Evolutionary conservation across 2,329 filamentous ascomycete species (phyloP), one percentile per base, ranked within the genome.

Genomic region (Triangularia verruculosa): DNA sequence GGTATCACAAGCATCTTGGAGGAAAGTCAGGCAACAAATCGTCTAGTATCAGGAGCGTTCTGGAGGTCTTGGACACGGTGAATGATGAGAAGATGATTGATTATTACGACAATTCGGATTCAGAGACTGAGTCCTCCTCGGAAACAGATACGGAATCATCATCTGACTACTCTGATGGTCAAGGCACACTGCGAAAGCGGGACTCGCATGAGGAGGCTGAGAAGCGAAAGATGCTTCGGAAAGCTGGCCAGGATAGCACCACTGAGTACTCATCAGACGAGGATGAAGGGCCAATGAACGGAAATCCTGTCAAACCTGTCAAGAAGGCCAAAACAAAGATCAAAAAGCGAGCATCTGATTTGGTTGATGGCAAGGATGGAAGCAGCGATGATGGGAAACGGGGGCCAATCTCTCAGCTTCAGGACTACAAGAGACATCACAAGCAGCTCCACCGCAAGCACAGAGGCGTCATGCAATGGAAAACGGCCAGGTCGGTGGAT

Each of bases 381-480:
- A 7, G 76, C 1, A 75, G 80, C 0, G 75, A 80, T 59, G 75
- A 81, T 61, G 75, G 70, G 27, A 80, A 76, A 66, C 77, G 80
- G 66, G 86, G 80, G 43, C 72, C 78, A 39, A 75, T 79, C 9
- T 81, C 82, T 52, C 79, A 84, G 71, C 64, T 86, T 54, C 82
- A 80, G 62, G 87, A 89, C 64, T 90, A 87, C 72, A 85, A 83
- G 71, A 78, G 80, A 63, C 79, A 87, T 68, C 78, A 82, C 67
- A 84, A 83, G 74, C 80, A 84, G 65, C 75, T 89, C 67, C 87
- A 91, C 73, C 78, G 88, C 57, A 83, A 84, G 71, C 87, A 92
- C 70, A 77, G 87, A 22, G 89, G 89, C 0, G 72, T 89, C 47
- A 92, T 92, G 89, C 89, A 92, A 76, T 92, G 88, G 86, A 77